Evolutionary conservation across 176 grass and related monocot species (phyloP).

Genomic region (Cymbopogon citratus): DNA sequence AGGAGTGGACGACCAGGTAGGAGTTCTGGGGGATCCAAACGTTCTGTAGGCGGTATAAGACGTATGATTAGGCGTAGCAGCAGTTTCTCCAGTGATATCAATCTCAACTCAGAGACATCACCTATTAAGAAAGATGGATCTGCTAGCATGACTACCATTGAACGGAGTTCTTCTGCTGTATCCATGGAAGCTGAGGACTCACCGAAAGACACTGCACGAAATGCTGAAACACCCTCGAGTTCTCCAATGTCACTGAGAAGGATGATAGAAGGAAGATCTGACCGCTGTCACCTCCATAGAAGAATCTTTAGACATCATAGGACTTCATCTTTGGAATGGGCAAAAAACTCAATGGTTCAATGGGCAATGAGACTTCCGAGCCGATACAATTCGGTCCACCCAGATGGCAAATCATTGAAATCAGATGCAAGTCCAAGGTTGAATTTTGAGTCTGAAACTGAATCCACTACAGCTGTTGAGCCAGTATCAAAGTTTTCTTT

Average conservation of each 20-base stretch:
- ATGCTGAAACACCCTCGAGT: constrained; percentile 25
- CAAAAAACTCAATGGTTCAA: constrained; percentile 62
- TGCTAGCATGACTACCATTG: background rate
- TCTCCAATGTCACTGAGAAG: constrained; percentile 44
- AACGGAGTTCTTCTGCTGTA: constrained; percentile 7
- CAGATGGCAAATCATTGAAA: constrained; percentile 56
- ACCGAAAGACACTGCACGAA: background rate
- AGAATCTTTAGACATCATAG: constrained; percentile 62
- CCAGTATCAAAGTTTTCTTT: constrained; percentile 39
- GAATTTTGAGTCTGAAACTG: constrained; percentile 36
- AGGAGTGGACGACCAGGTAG: background rate
- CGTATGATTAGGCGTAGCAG: constrained; percentile 33
- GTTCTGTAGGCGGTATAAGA: constrained; percentile 24
- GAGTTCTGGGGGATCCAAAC: constrained; percentile 38
- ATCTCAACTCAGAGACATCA: constrained; percentile 23
- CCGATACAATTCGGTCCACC: constrained; percentile 48
- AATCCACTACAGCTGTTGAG: constrained; percentile 11
- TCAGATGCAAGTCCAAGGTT: constrained; percentile 35
- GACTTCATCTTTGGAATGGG: constrained; percentile 63
- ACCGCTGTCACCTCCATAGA: constrained; percentile 41
- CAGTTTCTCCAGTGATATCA: constrained; percentile 41
- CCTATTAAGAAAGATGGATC: constrained; percentile 39
- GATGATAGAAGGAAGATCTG: constrained; percentile 49
- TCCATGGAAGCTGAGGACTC: constrained; percentile 27
- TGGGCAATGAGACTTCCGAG: constrained; percentile 72